Base-by-base conservation (phyloP, 2,329 filamentous ascomycete species). In the Trichophyton benhamiae region DNA sequence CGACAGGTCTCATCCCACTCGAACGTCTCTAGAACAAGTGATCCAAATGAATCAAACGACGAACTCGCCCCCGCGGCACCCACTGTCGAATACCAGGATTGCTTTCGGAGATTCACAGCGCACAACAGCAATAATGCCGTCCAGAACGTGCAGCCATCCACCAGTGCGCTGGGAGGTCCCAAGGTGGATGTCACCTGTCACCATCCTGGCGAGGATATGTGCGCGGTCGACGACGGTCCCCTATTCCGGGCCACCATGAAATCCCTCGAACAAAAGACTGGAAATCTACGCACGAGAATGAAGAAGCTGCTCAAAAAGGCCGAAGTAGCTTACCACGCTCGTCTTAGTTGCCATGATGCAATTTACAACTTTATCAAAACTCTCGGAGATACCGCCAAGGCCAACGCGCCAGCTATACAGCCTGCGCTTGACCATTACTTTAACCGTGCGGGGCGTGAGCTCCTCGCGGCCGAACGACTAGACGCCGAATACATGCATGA, bases 391-490 rank as follows among this genome's bases (percentile, higher is more conserved):
- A 89, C 91, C 0, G 91, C 91, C 0, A 85, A 84, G 0, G 95
- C 91, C 11, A 97, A 97, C 71, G 88, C 91, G 57, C 96, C 95
- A 69, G 94, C 92, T 0, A 91, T 99, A n/a, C 90, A 95, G 70
- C 95, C 94, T 15, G 94, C 92, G 3, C 82, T 99, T 63, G 94
- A 99, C 65, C 91, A 99, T 73, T 99, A 99, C 72, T 99, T 97
- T 69, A 91, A 97, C 75, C 95, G 91, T 69, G 97, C 96, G 66
- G 91, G 92, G 2, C 86, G 87, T 64, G 90, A 97, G 71, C 96
- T 99, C 53, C 77, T 96, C 42, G 75, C 78, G 0, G 97, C 96
- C 71, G 91, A 99, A 75, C 86, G 85, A 64, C 84, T 88, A 65
- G 97, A 96, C 71, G 86, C 89, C 0, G 69, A 78, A 44, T 92